Percentiles rank a stretch among this genome's conserved stretches.
phyloP scores from a whole-genome alignment of 129 eudicot genomes.

The Pulicaria dysenterica region DNA sequence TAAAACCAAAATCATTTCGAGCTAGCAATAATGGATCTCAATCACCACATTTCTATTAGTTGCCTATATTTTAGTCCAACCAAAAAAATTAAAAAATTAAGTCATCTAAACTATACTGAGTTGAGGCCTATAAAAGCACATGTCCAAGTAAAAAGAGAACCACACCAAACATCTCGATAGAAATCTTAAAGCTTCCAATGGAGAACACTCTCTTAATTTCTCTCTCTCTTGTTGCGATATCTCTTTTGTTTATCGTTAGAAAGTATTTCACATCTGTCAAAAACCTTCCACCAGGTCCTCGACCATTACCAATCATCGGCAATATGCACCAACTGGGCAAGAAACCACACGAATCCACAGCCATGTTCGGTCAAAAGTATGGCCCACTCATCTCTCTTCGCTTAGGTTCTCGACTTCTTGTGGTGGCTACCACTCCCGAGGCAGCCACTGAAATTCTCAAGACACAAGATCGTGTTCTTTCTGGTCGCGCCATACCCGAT shows the following conservation, averaged over 20 bases:
- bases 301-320: conserved; percentile 32
- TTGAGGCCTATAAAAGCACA: neutral
- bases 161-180: neutral
- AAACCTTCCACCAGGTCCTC: conserved; percentile 36
- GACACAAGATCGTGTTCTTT: conserved; percentile 33
- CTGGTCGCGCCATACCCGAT: conserved; percentile 25
- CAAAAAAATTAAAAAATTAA: too few relatives aligned
- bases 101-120: too few relatives aligned
- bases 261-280: neutral
- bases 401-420: conserved; percentile 35
- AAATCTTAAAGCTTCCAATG: neutral
- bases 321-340: conserved; percentile 31
- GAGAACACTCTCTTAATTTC: neutral
- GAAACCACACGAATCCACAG: conserved; percentile 26
- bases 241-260: neutral
- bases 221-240: neutral
- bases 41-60: neutral
- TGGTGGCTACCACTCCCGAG: conserved; percentile 34
- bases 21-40: neutral
- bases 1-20: too few relatives aligned
- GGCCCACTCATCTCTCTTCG: conserved; percentile 36
- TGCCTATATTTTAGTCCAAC: too few relatives aligned
- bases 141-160: neutral
- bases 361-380: conserved; percentile 23
- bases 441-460: conserved; percentile 38